phyloP scores from a whole-genome alignment of 1,139 yeast genomes.

The Diutina rugosa region DNA sequence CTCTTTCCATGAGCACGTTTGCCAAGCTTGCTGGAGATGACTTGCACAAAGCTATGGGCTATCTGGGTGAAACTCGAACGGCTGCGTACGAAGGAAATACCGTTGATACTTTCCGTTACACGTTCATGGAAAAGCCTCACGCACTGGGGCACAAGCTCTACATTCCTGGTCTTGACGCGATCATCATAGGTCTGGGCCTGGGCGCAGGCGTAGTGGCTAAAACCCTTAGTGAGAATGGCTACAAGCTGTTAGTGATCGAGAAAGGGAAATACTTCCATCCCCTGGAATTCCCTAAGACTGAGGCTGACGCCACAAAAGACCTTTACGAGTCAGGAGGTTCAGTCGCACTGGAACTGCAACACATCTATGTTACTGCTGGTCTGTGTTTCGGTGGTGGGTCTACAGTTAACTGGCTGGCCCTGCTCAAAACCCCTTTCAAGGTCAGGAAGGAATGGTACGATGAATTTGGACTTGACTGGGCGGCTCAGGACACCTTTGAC shows the following conservation, averaged over 20 bases:
- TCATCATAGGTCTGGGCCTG: constrained; percentile 45
- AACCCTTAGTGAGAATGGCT: constrained; percentile 32
- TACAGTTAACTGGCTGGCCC: constrained; percentile 53
- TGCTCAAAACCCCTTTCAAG: constrained; percentile 37
- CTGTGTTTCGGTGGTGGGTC: constrained; percentile 50
- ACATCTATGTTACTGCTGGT: constrained; percentile 35
- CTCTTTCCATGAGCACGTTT: constrained; percentile 15
- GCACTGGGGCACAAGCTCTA: constrained; percentile 19
- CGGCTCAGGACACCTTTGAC: constrained; percentile 30
- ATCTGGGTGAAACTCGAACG: constrained; percentile 22
- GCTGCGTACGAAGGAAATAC: constrained; percentile 15
- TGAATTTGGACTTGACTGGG: constrained; percentile 36
- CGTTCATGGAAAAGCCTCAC: constrained; percentile 20
- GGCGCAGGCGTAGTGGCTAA: constrained; percentile 50
- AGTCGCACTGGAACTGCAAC: constrained; percentile 20
- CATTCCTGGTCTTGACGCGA: constrained; percentile 24
- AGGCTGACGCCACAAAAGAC: constrained; percentile 20
- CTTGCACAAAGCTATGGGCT: constrained; percentile 22
- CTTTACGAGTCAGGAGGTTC: constrained; percentile 32
- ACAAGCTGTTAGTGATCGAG: constrained; percentile 35
- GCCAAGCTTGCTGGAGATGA: constrained; percentile 17
- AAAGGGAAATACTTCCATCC: constrained; percentile 35
- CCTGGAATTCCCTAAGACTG: constrained; percentile 24
- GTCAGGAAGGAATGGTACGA: constrained; percentile 46
- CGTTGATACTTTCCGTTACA: constrained; percentile 16